Conservation (phyloP, 306 rosid species). For the Vicia villosa region DNA sequence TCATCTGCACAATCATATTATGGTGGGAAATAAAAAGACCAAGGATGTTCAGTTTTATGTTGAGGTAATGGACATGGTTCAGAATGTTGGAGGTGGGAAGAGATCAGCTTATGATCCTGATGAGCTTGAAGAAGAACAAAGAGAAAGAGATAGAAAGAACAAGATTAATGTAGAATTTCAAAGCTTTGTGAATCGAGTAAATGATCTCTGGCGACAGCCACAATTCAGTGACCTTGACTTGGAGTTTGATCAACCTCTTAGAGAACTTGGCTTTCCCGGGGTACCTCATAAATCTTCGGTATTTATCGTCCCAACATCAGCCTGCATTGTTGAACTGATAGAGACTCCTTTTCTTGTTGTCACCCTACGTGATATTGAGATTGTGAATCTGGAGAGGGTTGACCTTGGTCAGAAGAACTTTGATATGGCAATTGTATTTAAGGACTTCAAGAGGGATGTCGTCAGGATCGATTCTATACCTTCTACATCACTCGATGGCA, state of each 20-base stretch:
- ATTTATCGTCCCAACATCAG: conserved; percentile 83
- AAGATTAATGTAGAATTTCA: conserved; percentile 84
- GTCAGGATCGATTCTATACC: conserved; percentile 93
- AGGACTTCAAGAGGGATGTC: conserved; percentile 89
- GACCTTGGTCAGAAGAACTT: conserved; percentile 98
- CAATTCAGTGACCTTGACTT: conserved; percentile 78
- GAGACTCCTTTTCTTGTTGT: conserved; percentile 91
- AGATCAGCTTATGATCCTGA: conserved; percentile 95
- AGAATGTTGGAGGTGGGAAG: conserved; percentile 83
- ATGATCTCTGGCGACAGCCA: conserved; percentile 92
- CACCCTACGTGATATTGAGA: conserved; percentile 86
- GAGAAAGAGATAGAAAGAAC: conserved; percentile 92
- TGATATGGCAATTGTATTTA: conserved; percentile 87
- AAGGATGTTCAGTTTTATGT: conserved; percentile 89
- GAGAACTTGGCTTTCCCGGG: conserved; percentile 97
- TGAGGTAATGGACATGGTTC: conserved; percentile 95
- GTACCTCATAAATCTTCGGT: conserved; percentile 91
- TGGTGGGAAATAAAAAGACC: conserved; percentile 95
- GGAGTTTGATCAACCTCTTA: conserved; percentile 92
- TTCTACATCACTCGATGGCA: conserved; percentile 82
- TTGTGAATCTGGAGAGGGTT: conserved; percentile 92
- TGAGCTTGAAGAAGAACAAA: conserved; percentile 94
- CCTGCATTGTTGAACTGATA: conserved; percentile 86
- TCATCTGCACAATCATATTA: conserved; percentile 90
- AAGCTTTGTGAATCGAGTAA: conserved; percentile 82